phyloP scores from a whole-genome alignment of 192 early-diverging fungal genomes.

The Coemansia sp. region DNA sequence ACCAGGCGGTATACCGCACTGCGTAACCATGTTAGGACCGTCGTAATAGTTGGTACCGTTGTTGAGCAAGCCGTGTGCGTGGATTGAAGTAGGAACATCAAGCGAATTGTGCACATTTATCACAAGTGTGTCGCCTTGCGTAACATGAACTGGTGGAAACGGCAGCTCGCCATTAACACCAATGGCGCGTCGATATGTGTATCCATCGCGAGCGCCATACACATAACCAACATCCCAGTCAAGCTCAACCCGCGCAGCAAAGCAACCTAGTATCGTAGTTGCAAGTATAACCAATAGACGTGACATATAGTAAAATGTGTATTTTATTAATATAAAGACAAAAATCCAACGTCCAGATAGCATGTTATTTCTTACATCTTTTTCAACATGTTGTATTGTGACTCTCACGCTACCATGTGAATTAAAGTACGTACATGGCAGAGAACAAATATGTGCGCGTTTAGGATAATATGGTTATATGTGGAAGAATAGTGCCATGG shows the following conservation, averaged over 20 bases:
- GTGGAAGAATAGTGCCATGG: too few species aligned
- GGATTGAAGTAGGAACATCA: conserved; percentile 63
- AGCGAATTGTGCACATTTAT: conserved; percentile 59
- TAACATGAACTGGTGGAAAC: conserved; percentile 27
- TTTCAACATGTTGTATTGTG: not conserved
- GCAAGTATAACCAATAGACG: not conserved
- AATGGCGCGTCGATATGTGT: conserved; percentile 59
- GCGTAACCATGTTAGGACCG: conserved; percentile 64
- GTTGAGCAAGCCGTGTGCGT: conserved; percentile 76
- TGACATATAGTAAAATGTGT: not conserved
- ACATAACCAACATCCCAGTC: conserved; percentile 69
- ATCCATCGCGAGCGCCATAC: conserved; percentile 62
- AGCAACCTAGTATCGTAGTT: not conserved
- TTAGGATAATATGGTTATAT: too few species aligned
- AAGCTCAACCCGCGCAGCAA: conserved; percentile 24
- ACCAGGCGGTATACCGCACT: conserved; percentile 72
- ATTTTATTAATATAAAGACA: not conserved
- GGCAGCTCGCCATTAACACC: conserved; percentile 33
- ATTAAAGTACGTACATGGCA: too few species aligned
- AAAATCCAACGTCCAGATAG: too few species aligned
- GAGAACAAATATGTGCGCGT: too few species aligned
- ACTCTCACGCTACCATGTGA: too few species aligned
- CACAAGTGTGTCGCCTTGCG: conserved; percentile 28
- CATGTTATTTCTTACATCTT: too few species aligned
- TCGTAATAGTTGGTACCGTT: conserved; percentile 66